Base-by-base conservation (phyloP, 148 eudicot species). In the Vaccinium darrowii region DNA sequence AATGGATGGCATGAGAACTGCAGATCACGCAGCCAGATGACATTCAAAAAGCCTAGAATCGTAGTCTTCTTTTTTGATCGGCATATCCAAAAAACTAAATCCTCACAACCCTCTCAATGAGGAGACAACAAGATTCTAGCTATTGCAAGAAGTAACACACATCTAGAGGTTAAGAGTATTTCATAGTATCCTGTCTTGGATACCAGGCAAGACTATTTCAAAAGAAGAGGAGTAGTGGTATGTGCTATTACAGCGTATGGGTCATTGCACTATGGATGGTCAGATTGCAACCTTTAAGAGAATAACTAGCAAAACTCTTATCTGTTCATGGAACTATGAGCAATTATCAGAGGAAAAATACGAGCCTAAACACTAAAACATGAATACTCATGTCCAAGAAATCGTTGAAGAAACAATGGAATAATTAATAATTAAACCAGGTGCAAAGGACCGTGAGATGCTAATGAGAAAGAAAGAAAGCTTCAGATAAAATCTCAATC, bases 191-290 rank as follows among this genome's bases (percentile, higher is more conserved):
- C 72, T 65, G 30, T 4, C 72, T 23, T 65, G 25, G 30, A 23
- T 65, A 10, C 23, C 23, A 13, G 30, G 25, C 72, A 65, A 10
- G 33, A 62, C 23, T 23, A n/a, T 65, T 23, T 65, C 33, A 65
- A 9, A 27, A 10, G 72, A 25, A 65, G 72, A 23, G 2, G 13
- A 63, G 71, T 63, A 27, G 13, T 63, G 27, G 30, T 23, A n/a
- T n/a, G 30, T 63, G 71, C 71, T 63, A n/a, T n/a, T 63, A 63
- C 30, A 63, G 13, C 10, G 23, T 9, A 8, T 63, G 71, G 71
- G 71, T 63, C 71, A 63, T 63, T 63, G 71, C 9, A 63, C 30
- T 63, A 63, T 63, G 71, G 71, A 65, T 65, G 11, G 71, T 65
- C 23, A n/a, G 71, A 65, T 65, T 65, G 30, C 71, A n/a, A 23